These are phyloP conservation scores for Irpex rosettiformis DNA, from an alignment of 1,284 basidiomycete species.

Conservation along the genomic window DNA sequence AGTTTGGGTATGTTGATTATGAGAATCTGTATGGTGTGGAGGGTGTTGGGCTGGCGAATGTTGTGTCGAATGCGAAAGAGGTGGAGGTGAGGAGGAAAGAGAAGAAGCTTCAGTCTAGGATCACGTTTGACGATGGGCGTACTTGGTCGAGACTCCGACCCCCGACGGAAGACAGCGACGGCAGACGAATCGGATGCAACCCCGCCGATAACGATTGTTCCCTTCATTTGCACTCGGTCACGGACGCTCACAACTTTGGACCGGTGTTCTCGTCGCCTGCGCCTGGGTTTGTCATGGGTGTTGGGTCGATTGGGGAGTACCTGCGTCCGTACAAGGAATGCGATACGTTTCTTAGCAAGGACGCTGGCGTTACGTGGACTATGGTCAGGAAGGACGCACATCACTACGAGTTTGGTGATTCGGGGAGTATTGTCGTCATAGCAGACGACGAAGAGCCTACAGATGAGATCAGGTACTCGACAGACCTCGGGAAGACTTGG, in stretches of 20 bases:
- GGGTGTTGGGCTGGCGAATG: slow-evolving; percentile 89
- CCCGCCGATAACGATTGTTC: slow-evolving; percentile 59
- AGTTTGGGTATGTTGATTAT: slow-evolving; percentile 88
- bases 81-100: slow-evolving; percentile 62
- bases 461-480: slow-evolving; percentile 77
- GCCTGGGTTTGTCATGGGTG: slow-evolving; percentile 93
- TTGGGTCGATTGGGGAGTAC: slow-evolving; percentile 79
- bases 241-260: slow-evolving; percentile 88
- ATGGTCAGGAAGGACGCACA: slow-evolving; percentile 79
- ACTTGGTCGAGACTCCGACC: slow-evolving; percentile 73
- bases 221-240: slow-evolving; percentile 90
- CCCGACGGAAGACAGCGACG: slow-evolving; percentile 60
- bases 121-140: slow-evolving; percentile 93
- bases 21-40: slow-evolving; percentile 92
- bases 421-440: slow-evolving; percentile 79
- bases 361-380: slow-evolving; percentile 86
- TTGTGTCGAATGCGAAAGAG: slow-evolving; percentile 79
- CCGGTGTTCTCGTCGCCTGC: slow-evolving; percentile 93
- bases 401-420: slow-evolving; percentile 96
- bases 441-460: slow-evolving; percentile 87
- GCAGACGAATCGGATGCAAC: slow-evolving; percentile 63
- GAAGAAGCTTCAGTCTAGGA: slow-evolving; percentile 73
- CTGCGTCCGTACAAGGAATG: slow-evolving; percentile 83
- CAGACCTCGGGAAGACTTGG: slow-evolving; percentile 85
- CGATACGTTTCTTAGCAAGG: slow-evolving; percentile 90